Conservation (phyloP, 768 basidiomycete genomes). For the Termitomyces bulborhizus region DNA sequence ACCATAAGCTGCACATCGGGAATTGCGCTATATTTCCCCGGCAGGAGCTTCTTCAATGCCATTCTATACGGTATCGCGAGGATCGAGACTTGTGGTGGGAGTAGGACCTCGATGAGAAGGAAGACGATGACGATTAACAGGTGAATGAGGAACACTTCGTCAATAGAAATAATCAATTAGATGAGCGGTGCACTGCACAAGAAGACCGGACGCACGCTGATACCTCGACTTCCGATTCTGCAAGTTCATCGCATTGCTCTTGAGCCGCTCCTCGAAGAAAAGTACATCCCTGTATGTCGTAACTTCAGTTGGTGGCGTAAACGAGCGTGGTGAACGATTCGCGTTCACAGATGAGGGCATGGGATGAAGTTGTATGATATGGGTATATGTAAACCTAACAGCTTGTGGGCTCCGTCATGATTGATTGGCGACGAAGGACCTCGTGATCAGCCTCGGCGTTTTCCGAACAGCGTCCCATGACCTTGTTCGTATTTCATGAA, state of each 20-base stretch:
- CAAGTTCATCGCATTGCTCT: constrained; percentile 81
- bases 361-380: too few species aligned
- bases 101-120: constrained; percentile 68
- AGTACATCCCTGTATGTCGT: constrained; percentile 85
- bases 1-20: constrained; percentile 36
- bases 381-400: too few species aligned
- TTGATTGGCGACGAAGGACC: too few species aligned
- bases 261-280: constrained; percentile 93
- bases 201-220: constrained; percentile 29
- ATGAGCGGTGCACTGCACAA: neutral
- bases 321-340: constrained; percentile 21
- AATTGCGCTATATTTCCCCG: constrained; percentile 19
- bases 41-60: constrained; percentile 43
- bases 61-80: constrained; percentile 57
- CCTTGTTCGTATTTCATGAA: too few species aligned
- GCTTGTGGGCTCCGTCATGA: too few species aligned
- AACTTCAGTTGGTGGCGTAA: constrained; percentile 59
- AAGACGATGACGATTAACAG: constrained; percentile 64
- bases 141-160: constrained; percentile 67
- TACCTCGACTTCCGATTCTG: constrained; percentile 78
- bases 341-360: neutral
- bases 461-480: too few species aligned
- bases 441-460: too few species aligned
- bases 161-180: neutral
- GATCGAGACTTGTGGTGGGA: constrained; percentile 57